phyloP scores from a whole-genome alignment of 169 alveolate species.

The Fabrea salina region DNA sequence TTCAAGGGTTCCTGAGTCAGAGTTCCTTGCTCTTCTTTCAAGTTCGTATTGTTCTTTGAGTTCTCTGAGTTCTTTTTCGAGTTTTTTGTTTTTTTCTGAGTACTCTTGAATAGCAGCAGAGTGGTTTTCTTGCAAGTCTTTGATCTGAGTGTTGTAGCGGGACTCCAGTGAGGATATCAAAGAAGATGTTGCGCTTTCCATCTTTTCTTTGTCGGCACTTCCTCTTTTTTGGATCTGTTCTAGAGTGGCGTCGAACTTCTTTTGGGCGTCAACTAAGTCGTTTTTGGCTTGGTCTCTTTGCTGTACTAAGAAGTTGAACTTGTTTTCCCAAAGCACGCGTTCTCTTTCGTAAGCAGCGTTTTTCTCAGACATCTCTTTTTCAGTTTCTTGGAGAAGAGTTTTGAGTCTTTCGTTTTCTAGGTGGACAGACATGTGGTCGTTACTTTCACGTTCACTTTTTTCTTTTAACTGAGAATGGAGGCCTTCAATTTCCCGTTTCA shows the following conservation, averaged over 20 bases:
- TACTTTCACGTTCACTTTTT: conserved; percentile 42
- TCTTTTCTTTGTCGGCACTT: conserved; percentile 57
- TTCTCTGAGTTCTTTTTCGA: conserved; percentile 61
- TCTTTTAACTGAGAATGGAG: conserved; percentile 43
- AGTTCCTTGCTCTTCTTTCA: conserved; percentile 29
- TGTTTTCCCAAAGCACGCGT: conserved; percentile 81
- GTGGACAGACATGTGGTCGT: conserved; percentile 40
- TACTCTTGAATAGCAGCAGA: conserved; percentile 33
- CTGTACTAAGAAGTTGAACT: conserved; percentile 74
- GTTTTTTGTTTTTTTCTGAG: conserved; percentile 41
- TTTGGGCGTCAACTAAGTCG: conserved; percentile 69
- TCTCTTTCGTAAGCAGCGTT: conserved; percentile 66
- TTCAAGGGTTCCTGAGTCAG: background rate
- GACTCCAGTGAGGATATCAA: conserved; percentile 60
- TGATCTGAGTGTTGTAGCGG: conserved; percentile 64
- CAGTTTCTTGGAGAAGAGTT: conserved; percentile 47
- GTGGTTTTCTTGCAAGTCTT: conserved; percentile 51
- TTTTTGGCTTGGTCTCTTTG: conserved; percentile 74
- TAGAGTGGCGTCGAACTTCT: conserved; percentile 70
- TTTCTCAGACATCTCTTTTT: conserved; percentile 53
- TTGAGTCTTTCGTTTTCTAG: conserved; percentile 60
- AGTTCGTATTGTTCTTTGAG: conserved; percentile 38
- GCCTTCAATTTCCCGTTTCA: conserved; percentile 35
- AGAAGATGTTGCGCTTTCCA: conserved; percentile 52
- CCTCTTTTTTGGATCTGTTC: conserved; percentile 65